Evolutionary conservation across 352 stramenopile genomes (phyloP), one percentile per base, ranked within the genome.

Genomic region (Globisporangium cylindrosporum): DNA sequence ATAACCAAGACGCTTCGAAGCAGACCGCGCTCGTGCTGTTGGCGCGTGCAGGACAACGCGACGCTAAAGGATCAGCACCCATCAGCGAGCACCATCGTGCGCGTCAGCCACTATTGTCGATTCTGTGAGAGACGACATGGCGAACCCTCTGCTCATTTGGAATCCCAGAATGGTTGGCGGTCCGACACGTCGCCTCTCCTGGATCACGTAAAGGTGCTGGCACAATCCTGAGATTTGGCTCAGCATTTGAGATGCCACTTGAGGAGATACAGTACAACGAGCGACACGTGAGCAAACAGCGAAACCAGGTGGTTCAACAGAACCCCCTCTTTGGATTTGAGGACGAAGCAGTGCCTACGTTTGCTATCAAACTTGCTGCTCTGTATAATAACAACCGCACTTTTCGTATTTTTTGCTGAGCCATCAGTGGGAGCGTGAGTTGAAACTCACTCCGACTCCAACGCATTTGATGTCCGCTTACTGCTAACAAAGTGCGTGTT

Each of bases 221-320:
- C 18, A 10, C 43, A 6, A 51, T 51, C 43, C 43, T 22, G 43
- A 51, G 43, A 51, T 51, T 51, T 51, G 43, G 18, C 41, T 48
- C 41, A n/a, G 41, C 14, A 8, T n/a, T 48, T n/a, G 0, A 15
- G 36, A 43, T 43, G 0, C 10, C 27, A 32, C 27, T 32, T 32
- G 27, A 43, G 36, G 10, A 43, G 41, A n/a, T 48, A n/a, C 41
- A 48, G 41, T 48, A n/a, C 41, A 20, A 48, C 14, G 15, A n/a
- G 18, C 43, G 43, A 51, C 43, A 51, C 43, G 43, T 51, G 43
- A 51, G 43, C 18, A 51, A 20, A 22, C 18, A 10, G 43, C 43
- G 43, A 51, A 51, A 51, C 43, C 43, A 51, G 43, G 43, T 51
- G 43, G 43, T 51, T 51, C 43, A 51, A 51, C 43, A 51, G 43